Base-by-base conservation (phyloP, 2,329 filamentous ascomycete genomes). In the Calonectria pseudoreteaudii region DNA sequence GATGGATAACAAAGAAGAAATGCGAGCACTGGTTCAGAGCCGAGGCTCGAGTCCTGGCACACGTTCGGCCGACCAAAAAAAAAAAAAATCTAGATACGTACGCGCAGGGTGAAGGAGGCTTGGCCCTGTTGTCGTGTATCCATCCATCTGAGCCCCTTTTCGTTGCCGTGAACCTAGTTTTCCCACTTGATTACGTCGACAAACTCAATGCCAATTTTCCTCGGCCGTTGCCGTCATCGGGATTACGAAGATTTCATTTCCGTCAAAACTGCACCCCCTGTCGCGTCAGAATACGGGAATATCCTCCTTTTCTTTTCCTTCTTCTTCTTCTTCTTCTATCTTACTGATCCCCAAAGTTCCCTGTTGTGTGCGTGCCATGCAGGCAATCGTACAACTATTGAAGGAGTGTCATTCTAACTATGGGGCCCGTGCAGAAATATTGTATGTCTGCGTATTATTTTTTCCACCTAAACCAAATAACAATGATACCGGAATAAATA, bases 211-310 rank as follows among this genome's bases (percentile, higher is more conserved):
- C 23, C 23, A 62, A 62, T 28, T 62, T 62, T 62, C 56, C 10
- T 2, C 9, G 18, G 7, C 34, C 31, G 36, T n/a, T 36, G 56
- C 56, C 23, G 23, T 36, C 56, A 62, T 23, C n/a, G 31, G 34
- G 56, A 62, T 62, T 38, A 62, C 56, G 56, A 62, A 41, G 38
- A 28, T 62, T 62, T 62, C 56, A 62, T 62, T 62, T 62, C 56
- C 56, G 56, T 62, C 56, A 28, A 26, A 13, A 62, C 56, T 6
- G 8, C 0, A 62, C 26, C 56, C 56, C 56, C 56, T 62, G 56
- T 20, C 28, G 8, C 36, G 18, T 20, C 11, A 14, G 16, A 41
- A 23, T 14, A 16, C 14, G 30, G 26, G 26, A 41, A 10, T 47
- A 47, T 47, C 4, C 23, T 47, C 10, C n/a, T 47, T 23, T 23